phyloP scores from a whole-genome alignment of 768 basidiomycete genomes.

The Tricholoma flavovirens region DNA sequence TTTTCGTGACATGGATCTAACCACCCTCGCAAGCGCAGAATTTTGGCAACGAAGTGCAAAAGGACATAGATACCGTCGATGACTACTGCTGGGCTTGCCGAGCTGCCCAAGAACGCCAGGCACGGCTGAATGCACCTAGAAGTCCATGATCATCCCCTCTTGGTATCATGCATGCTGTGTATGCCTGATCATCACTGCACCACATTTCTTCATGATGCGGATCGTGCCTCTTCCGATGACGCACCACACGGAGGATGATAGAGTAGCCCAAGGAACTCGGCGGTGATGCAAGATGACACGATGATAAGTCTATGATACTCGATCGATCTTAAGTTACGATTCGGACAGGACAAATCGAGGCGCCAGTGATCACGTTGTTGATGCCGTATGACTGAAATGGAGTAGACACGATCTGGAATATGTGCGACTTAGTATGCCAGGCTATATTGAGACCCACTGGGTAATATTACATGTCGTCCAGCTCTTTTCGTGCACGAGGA shows the following conservation, averaged over 20 bases:
- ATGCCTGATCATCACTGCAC: conserved; percentile 7
- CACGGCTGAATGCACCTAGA: conserved; percentile 14
- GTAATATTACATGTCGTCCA: too few relatives aligned
- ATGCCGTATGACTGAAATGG: not conserved
- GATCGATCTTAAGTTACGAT: not conserved
- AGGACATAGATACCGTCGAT: conserved; percentile 63
- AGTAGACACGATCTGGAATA: too few relatives aligned
- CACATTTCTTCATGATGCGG: conserved; percentile 5
- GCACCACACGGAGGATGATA: conserved; percentile 4
- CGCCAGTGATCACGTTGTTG: conserved; percentile 2
- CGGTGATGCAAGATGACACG: conserved; percentile 2
- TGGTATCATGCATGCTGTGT: conserved; percentile 1
- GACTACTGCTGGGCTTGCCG: conserved; percentile 69
- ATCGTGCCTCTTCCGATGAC: conserved; percentile 15
- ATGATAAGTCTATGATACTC: not conserved
- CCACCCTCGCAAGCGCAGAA: conserved; percentile 33
- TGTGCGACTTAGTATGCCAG: too few relatives aligned
- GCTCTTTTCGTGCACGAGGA: too few relatives aligned
- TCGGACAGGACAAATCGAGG: not conserved
- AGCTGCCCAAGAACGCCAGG: conserved; percentile 42
- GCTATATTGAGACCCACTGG: too few relatives aligned
- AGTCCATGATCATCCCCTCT: not conserved
- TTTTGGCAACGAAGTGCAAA: conserved; percentile 64
- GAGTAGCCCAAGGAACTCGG: conserved; percentile 1
- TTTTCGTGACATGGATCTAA: not conserved